Conservation (phyloP, 1,284 basidiomycete genomes). For the Rhodotorula sp. region DNA sequence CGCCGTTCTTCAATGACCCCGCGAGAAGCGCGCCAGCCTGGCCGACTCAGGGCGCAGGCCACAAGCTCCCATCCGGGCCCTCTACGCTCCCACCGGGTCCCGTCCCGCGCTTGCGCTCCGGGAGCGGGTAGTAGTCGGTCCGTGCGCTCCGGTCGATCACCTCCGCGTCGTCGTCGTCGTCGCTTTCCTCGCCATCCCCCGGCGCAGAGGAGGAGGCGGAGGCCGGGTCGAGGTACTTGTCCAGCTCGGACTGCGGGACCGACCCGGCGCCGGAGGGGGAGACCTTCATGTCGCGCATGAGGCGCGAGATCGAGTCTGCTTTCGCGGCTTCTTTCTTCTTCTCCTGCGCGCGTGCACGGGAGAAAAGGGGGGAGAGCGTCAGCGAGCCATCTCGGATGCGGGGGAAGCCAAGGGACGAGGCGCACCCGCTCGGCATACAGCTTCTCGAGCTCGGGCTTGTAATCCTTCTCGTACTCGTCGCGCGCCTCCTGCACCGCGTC, state of each 20-base stretch:
- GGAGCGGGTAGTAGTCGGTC: slow-evolving; percentile 39
- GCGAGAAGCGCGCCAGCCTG: neutral
- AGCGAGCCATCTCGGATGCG: slow-evolving; percentile 53
- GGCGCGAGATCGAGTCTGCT: slow-evolving; percentile 69
- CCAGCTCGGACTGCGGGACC: slow-evolving; percentile 61
- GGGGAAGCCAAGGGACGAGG: neutral
- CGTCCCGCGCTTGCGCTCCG: slow-evolving; percentile 17
- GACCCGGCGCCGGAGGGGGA: slow-evolving; percentile 56
- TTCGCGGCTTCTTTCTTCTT: slow-evolving; percentile 60
- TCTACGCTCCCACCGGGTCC: slow-evolving; percentile 15
- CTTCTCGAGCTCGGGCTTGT: slow-evolving; percentile 83
- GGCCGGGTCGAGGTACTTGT: slow-evolving; percentile 50
- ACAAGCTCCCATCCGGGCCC: slow-evolving; percentile 33
- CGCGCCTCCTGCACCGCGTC: slow-evolving; percentile 83
- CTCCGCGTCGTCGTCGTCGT: slow-evolving; percentile 54
- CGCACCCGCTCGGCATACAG: slow-evolving; percentile 56
- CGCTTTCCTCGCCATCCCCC: slow-evolving; percentile 62
- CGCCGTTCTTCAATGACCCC: no score
- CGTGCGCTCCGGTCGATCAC: slow-evolving; percentile 49
- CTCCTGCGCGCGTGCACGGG: slow-evolving; percentile 46
- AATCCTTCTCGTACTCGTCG: slow-evolving; percentile 84
- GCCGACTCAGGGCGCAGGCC: slow-evolving; percentile 30
- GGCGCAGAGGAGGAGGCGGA: slow-evolving; percentile 38
- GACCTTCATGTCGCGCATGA: slow-evolving; percentile 84
- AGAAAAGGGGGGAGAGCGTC: neutral